Evolutionary conservation across 1,284 basidiomycete genomes (phyloP).

Genomic region (Ceratobasidium sp.): DNA sequence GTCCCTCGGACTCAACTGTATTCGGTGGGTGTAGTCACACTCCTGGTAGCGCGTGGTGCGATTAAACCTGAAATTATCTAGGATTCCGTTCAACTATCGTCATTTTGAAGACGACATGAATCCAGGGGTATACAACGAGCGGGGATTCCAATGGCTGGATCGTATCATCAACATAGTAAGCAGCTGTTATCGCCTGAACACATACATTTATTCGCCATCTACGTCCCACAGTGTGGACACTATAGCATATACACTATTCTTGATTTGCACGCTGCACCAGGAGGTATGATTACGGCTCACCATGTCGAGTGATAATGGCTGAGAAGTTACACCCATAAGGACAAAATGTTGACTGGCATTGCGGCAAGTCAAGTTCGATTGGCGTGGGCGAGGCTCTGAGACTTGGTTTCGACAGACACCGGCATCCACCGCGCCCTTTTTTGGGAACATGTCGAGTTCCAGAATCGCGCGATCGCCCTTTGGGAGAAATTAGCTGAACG

Average conservation of each 20-base stretch:
- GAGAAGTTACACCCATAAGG: conserved; percentile 23
- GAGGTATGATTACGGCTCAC: conserved; percentile 40
- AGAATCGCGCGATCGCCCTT: conserved; percentile 54
- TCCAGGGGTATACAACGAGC: conserved; percentile 55
- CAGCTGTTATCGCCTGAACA: not conserved
- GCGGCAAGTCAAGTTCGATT: conserved; percentile 31
- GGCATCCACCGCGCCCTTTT: conserved; percentile 50
- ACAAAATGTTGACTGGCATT: conserved; percentile 48
- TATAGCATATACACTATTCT: conserved; percentile 64
- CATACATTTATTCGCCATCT: not conserved
- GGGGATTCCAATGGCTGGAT: conserved; percentile 69
- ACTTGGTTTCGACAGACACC: conserved; percentile 43
- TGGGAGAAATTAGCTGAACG: conserved; percentile 55
- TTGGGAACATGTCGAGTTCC: conserved; percentile 57
- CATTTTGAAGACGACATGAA: conserved; percentile 74
- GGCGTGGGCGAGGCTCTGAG: not conserved
- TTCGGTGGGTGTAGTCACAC: conserved; percentile 46
- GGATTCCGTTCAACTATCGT: conserved; percentile 66
- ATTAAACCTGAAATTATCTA: not conserved
- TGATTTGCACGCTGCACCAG: conserved; percentile 60
- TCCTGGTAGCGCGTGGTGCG: not conserved
- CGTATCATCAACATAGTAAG: conserved; percentile 59
- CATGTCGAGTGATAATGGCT: not conserved
- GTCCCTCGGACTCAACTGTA: conserved; percentile 53
- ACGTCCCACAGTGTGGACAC: conserved; percentile 57